phyloP scores from a whole-genome alignment of 106 monocot species.

The Hemerocallis citrina region DNA sequence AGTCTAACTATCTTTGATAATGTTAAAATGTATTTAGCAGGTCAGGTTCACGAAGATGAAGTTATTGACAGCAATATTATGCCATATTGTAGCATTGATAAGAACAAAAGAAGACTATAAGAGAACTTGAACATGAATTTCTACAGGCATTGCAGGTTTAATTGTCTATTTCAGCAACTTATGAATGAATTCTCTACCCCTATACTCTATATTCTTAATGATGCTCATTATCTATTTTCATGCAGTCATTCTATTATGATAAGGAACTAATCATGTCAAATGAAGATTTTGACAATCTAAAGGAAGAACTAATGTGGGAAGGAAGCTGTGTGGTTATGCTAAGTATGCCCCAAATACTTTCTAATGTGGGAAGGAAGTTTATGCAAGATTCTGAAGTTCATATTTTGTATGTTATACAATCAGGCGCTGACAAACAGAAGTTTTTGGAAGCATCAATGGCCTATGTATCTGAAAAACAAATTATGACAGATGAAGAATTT shows the following conservation, averaged over 20 bases:
- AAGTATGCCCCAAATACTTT: slow-evolving; percentile 38
- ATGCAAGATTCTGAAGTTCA: background rate
- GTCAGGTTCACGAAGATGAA: slow-evolving; percentile 60
- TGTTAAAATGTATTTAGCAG: slow-evolving; percentile 27
- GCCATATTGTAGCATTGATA: slow-evolving; percentile 84
- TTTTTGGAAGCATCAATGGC: slow-evolving; percentile 98
- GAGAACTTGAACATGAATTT: slow-evolving; percentile 98
- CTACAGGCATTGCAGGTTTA: slow-evolving; percentile 83
- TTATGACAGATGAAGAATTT: slow-evolving; percentile 85
- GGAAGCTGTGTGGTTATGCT: slow-evolving; percentile 99
- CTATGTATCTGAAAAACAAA: slow-evolving; percentile 77
- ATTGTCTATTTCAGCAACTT: background rate
- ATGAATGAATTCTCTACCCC: no score
- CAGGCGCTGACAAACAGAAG: slow-evolving; percentile 82
- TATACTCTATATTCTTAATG: background rate
- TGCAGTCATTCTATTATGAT: slow-evolving; percentile 87
- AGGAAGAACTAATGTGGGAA: slow-evolving; percentile 99
- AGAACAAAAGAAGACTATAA: slow-evolving; percentile 71
- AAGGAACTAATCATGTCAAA: slow-evolving; percentile 86
- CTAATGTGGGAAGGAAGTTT: background rate
- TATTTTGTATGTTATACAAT: slow-evolving; percentile 1
- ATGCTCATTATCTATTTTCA: background rate
- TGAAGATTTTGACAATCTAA: slow-evolving; percentile 99
- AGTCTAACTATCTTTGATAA: background rate
- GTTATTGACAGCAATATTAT: slow-evolving; percentile 77